A percentile compares a stretch with the other conserved stretches of the same genome.
Conservation (phyloP, 2,329 filamentous ascomycete species). For the Allantophomopsis lycopodina region DNA sequence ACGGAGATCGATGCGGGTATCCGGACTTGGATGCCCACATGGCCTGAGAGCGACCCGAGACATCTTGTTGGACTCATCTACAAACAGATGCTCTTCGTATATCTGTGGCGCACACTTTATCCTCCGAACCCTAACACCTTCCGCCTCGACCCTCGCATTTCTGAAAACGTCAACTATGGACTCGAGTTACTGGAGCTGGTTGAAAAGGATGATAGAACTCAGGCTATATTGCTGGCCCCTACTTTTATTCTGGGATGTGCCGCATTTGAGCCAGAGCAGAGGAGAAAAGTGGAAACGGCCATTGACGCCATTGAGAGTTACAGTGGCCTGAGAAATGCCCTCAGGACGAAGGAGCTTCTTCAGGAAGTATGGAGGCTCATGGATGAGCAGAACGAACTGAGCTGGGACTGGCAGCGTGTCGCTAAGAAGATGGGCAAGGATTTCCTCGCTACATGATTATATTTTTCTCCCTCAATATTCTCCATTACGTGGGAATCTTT, state of each 20-base stretch:
- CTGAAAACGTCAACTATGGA: slow-evolving; percentile 39
- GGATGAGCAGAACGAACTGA: slow-evolving; percentile 39
- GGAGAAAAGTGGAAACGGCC: slow-evolving; percentile 34
- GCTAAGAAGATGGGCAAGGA: slow-evolving; percentile 37
- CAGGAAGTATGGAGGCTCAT: slow-evolving; percentile 46
- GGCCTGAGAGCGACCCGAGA: slow-evolving; percentile 42
- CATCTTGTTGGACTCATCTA: slow-evolving; percentile 43
- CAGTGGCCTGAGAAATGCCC: slow-evolving; percentile 44
- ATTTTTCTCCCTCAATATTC: no score
- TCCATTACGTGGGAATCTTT: no score
- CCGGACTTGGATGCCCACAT: slow-evolving; percentile 56
- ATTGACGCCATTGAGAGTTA: slow-evolving; percentile 39
- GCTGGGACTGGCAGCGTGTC: slow-evolving; percentile 51
- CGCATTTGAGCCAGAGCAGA: slow-evolving; percentile 37
- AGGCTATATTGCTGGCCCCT: slow-evolving; percentile 45
- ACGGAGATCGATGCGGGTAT: slow-evolving; percentile 65
- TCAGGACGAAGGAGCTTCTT: slow-evolving; percentile 36
- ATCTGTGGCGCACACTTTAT: slow-evolving; percentile 46
- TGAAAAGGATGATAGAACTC: slow-evolving; percentile 39
- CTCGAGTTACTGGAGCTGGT: slow-evolving; percentile 40
- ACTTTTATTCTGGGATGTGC: slow-evolving; percentile 48
- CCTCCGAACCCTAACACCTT: slow-evolving; percentile 28
- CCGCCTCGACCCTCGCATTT: slow-evolving; percentile 31
- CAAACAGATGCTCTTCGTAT: slow-evolving; percentile 54
- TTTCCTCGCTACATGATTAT: slow-evolving; percentile 27